phyloP scores from a whole-genome alignment of 2,329 filamentous ascomycete genomes.

The Hyphodiscus sp. region DNA sequence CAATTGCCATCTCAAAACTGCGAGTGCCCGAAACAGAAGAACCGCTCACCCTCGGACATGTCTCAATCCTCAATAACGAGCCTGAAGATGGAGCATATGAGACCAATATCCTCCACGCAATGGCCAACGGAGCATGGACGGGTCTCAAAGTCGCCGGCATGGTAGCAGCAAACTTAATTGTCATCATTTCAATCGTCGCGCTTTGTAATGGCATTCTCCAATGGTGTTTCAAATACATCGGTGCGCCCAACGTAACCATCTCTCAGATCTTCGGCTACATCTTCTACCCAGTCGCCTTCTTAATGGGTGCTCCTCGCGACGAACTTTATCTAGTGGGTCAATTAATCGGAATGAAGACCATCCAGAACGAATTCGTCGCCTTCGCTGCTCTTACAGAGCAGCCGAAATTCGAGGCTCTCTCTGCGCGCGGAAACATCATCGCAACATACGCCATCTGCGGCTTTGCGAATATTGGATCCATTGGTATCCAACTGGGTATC shows the following conservation, averaged over 20 bases:
- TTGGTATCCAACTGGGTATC: constrained; percentile 1
- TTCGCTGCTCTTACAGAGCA: constrained; percentile 1
- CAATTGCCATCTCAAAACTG: constrained; percentile 6
- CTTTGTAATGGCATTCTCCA: constrained; percentile 1
- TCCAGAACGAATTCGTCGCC: constrained; percentile 7
- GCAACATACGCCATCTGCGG: constrained; percentile 2
- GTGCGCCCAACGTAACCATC: not conserved
- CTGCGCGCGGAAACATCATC: constrained; percentile 3
- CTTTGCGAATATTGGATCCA: constrained; percentile 4
- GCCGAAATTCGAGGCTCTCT: not conserved
- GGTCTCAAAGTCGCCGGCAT: constrained; percentile 7
- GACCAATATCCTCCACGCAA: constrained; percentile 3
- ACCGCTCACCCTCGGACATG: not conserved
- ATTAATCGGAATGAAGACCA: constrained; percentile 4
- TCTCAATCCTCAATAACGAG: not conserved
- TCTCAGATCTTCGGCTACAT: constrained; percentile 5
- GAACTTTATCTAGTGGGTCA: constrained; percentile 2
- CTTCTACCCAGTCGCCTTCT: constrained; percentile 6
- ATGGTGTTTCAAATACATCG: constrained; percentile 5
- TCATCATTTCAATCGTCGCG: constrained; percentile 4
- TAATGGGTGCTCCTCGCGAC: constrained; percentile 5
- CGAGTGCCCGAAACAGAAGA: constrained; percentile 4
- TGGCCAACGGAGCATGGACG: constrained; percentile 2
- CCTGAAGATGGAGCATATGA: constrained; percentile 2
- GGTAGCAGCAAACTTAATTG: constrained; percentile 1